Evolutionary conservation across 192 early-diverging fungal genomes (phyloP), one percentile per base, ranked within the genome.

Genomic region (Coemansia sp.): DNA sequence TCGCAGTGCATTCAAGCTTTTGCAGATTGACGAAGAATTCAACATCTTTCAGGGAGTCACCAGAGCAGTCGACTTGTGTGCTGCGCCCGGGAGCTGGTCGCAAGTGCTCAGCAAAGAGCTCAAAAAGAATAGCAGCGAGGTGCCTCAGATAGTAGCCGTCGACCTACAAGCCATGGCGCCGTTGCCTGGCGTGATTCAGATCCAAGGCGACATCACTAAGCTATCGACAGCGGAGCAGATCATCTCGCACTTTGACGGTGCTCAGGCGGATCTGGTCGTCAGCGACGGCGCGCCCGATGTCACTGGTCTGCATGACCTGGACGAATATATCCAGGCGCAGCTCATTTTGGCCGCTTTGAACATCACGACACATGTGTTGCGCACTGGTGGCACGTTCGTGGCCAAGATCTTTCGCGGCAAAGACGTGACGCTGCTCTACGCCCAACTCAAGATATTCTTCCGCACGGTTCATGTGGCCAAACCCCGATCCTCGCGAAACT

Each of bases 321-420:
- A 99, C 84, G 97, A 99, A 81, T 99, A 96, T 73, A 94, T 98
- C 68, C 97, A 99, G 68, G 95, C 96, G 8, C 96, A 99, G 75
- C 86, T 99, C 10, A 80, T 98, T 45, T 83, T 99, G 43, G 94
- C 96, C 1, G 91, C 97, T 8, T 87, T 98, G 61, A 98, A 97
- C 73, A 99, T 99, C 75, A 96, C 97, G 59, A 94, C 92, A 2
- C 92, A 96, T 63, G 91, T 99, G 5, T 84, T 99, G 58, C 85
- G 88, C 9, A 87, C 84, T 0, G 94, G 96, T 6, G 96, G 97
- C 68, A 89, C 91, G 1, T 99, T 99, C 87, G 89, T 98, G 23
- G 95, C 97, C 57, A 99, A 99, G 76, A 99, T 99, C 59, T 98
- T 99, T 72, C 87, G 94, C 43, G 95, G 94, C 23, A 93, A 93